Evolutionary conservation across 164 flowering plant genomes (phyloP), one percentile per base, ranked within the genome.

Genomic region (Platanus orientalis): DNA sequence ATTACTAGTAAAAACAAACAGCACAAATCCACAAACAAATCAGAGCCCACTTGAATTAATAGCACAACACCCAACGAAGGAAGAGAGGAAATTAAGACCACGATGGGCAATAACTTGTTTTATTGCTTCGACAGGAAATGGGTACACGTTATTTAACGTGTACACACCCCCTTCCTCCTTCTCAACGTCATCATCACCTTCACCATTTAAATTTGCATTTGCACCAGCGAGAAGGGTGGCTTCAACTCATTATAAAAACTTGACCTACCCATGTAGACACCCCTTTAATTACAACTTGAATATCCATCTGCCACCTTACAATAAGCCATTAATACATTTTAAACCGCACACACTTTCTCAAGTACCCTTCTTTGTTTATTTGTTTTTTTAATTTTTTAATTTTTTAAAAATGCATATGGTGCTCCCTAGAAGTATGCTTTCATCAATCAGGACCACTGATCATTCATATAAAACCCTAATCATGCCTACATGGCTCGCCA

Each of bases 211-310:
- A 73, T 74, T 62, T 72, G 71, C 24, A 48, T 29, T 16, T 53
- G 64, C 68, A 67, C 48, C 60, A 68, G 78, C 65, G 9, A 40
- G 1, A 69, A 59, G 40, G 47, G 64, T 32, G 53, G 62, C 71
- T 74, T 66, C 56, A 53, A 75, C 40, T 75, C 75, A 75, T 63
- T 73, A 70, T 75, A 78, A 82, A 76, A 70, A 60, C 75, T 28
- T 70, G 67, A 84, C 88, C 88, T 79, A 83, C 86, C 85, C 76
- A 69, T 71, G 74, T 64, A 72, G 28, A 70, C 76, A 53, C 72
- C 61, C 72, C 75, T 80, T n/a, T 81, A 69, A 79, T 57, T 64
- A 52, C 57, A 25, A 64, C 19, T 68, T 71, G 54, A 75, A 68
- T 71, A 48, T 66, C 57, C 45, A 81, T 75, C 87, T 81, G 81